phyloP scores from a whole-genome alignment of 257 asterid species.

The Solanum gracilifrons region DNA sequence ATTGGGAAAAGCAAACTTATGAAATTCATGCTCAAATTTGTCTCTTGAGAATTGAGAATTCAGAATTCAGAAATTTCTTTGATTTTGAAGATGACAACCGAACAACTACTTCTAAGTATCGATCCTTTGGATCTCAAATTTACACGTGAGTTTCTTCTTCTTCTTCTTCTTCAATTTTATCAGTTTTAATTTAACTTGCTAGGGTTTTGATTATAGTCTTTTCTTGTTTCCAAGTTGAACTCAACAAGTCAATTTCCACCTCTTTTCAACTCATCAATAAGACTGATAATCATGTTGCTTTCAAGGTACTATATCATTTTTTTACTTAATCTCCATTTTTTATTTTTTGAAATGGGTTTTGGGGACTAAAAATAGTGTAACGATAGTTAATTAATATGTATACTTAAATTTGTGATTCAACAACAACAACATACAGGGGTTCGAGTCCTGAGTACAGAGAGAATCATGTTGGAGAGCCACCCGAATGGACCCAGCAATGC shows the following conservation, averaged over 20 bases:
- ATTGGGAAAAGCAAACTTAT: background rate
- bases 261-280: background rate
- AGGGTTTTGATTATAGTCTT: background rate
- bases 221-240: background rate
- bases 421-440: background rate
- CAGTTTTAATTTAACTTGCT: background rate
- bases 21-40: background rate
- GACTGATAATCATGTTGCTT: constrained; percentile 4
- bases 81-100: background rate
- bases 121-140: constrained; percentile 4
- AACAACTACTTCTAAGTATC: background rate
- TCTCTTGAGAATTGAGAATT: background rate
- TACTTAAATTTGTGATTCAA: background rate
- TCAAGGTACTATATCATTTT: background rate
- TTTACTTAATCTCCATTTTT: background rate
- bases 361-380: background rate
- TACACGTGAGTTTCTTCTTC: background rate
- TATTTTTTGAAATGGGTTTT: background rate
- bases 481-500: background rate
- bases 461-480: background rate
- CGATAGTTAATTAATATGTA: background rate
- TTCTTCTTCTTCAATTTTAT: background rate
- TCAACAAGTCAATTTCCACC: background rate
- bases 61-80: background rate
- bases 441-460: background rate